Conservation (phyloP, 1,139 yeast genomes). For the Suhomyces atakaporum region DNA sequence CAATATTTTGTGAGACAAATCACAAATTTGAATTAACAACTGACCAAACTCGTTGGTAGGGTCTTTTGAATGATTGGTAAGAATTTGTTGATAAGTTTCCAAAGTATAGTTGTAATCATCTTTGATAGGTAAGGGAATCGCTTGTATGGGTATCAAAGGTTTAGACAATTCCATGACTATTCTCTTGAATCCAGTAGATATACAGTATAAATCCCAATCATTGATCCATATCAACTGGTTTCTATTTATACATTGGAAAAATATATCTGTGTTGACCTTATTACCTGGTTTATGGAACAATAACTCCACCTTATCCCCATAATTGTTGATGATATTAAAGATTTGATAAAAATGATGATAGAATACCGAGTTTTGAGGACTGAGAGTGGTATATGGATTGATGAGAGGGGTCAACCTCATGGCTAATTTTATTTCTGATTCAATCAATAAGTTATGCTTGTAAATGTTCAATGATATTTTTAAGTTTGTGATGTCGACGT, state of each 20-base stretch:
- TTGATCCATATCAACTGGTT: conserved; percentile 57
- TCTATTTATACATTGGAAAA: conserved; percentile 54
- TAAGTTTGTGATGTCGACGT: conserved; percentile 71
- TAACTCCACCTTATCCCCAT: conserved; percentile 47
- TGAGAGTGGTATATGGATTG: conserved; percentile 24
- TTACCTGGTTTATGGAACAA: conserved; percentile 63
- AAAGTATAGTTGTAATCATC: conserved; percentile 47
- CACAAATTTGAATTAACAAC: conserved; percentile 44
- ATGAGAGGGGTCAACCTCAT: conserved; percentile 26
- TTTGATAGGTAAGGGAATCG: conserved; percentile 48
- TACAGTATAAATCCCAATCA: conserved; percentile 65
- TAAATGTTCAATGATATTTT: conserved; percentile 79
- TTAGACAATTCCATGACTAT: conserved; percentile 46
- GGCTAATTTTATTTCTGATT: conserved; percentile 23
- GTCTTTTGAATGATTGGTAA: conserved; percentile 17
- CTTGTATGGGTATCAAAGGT: conserved; percentile 47
- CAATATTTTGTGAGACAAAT: conserved; percentile 39
- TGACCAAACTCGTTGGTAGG: conserved; percentile 18
- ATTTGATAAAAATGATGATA: conserved; percentile 51
- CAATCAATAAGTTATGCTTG: conserved; percentile 37
- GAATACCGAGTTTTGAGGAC: conserved; percentile 31
- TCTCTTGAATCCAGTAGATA: conserved; percentile 55
- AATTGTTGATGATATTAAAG: conserved; percentile 46
- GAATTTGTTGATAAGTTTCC: conserved; percentile 33
- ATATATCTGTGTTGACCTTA: conserved; percentile 49